Evolutionary conservation across 2,329 filamentous ascomycete genomes (phyloP).

Genomic region (Colletotrichum caudatum): DNA sequence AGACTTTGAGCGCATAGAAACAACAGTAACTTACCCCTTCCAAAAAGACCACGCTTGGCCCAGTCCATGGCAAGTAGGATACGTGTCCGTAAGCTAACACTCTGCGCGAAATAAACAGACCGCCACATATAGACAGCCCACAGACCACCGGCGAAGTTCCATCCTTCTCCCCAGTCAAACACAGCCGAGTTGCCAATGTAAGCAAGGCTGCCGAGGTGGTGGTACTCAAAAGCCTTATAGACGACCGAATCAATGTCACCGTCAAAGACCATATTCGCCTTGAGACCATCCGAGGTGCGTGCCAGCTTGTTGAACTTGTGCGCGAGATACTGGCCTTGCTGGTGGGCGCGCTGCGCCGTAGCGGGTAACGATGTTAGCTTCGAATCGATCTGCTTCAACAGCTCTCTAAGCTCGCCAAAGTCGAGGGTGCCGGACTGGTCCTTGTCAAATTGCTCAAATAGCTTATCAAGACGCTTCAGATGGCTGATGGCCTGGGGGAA

Average conservation of each 20-base stretch:
- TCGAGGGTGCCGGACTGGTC: slow-evolving; percentile 94
- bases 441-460: slow-evolving; percentile 92
- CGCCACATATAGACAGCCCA: slow-evolving; percentile 97
- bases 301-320: slow-evolving; percentile 95
- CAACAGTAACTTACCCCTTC: slow-evolving; percentile 77
- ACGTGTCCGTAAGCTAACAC: slow-evolving; percentile 90
- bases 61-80: slow-evolving; percentile 96
- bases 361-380: slow-evolving; percentile 95
- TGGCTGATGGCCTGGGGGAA: slow-evolving; percentile 94
- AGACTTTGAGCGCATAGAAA: neutral
- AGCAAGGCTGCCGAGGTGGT: slow-evolving; percentile 89
- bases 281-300: slow-evolving; percentile 78
- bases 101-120: slow-evolving; percentile 97
- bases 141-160: slow-evolving; percentile 83
- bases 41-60: slow-evolving; percentile 96
- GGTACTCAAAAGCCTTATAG: slow-evolving; percentile 95
- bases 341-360: slow-evolving; percentile 94
- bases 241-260: slow-evolving; percentile 92
- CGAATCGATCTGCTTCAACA: slow-evolving; percentile 91
- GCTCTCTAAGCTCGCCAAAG: slow-evolving; percentile 89
- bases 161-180: slow-evolving; percentile 86
- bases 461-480: slow-evolving; percentile 87
- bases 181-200: slow-evolving; percentile 97
- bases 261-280: slow-evolving; percentile 83
- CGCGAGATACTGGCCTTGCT: slow-evolving; percentile 93